Conservation (phyloP, 2,329 filamentous ascomycete genomes). For the Trichophyton mentagrophytes region DNA sequence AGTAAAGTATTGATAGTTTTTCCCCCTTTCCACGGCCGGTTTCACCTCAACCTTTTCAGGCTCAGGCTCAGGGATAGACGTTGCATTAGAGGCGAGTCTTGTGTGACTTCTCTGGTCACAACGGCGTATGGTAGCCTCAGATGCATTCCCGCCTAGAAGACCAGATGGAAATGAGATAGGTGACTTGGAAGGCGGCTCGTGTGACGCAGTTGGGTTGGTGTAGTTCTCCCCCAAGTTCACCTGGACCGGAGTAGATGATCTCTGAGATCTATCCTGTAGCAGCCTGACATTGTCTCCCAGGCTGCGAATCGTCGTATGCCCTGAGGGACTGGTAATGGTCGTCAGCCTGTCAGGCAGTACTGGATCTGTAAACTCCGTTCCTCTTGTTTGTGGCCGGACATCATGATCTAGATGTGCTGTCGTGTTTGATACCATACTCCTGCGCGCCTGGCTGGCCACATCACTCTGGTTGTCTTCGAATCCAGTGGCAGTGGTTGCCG, state of each 20-base stretch:
- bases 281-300: constrained; percentile 68
- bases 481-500: constrained; percentile 21
- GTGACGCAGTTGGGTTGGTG: constrained; percentile 40
- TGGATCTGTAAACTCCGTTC: constrained; percentile 67
- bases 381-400: constrained; percentile 55
- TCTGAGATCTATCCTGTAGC: constrained; percentile 45
- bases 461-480: constrained; percentile 35
- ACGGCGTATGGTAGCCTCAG: constrained; percentile 37
- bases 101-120: constrained; percentile 54
- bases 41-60: constrained; percentile 31
- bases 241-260: constrained; percentile 27
- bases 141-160: constrained; percentile 51
- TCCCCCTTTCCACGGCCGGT: constrained; percentile 39
- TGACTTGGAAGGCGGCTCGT: constrained; percentile 53
- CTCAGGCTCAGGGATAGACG: constrained; percentile 57
- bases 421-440: constrained; percentile 47
- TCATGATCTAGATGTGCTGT: constrained; percentile 33
- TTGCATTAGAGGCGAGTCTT: constrained; percentile 62
- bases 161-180: constrained; percentile 64
- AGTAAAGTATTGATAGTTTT: constrained; percentile 83
- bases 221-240: constrained; percentile 50
- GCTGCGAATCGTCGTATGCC: constrained; percentile 47
- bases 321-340: constrained; percentile 60
- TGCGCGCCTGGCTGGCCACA: constrained; percentile 39
- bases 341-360: constrained; percentile 58